These are phyloP conservation scores for Parathielavia appendiculata DNA, from an alignment of 495 filamentous ascomycete species.

Conservation along the genomic window DNA sequence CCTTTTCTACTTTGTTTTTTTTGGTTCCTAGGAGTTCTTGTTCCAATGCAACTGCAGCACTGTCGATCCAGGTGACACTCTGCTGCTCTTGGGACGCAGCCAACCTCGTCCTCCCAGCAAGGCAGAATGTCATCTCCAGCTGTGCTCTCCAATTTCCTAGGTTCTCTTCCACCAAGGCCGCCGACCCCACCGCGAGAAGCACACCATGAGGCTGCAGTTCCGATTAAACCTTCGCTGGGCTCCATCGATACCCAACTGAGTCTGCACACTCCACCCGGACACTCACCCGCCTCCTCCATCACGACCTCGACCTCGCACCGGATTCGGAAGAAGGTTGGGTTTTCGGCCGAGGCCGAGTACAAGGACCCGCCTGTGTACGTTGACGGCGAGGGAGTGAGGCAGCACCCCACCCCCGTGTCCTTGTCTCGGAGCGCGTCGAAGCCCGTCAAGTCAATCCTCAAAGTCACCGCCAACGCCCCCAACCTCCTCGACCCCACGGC, in stretches of 20 bases:
- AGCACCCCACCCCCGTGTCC: conserved; percentile 40
- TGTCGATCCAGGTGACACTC: conserved; percentile 15
- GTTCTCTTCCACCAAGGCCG: conserved; percentile 46
- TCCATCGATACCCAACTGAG: conserved; percentile 33
- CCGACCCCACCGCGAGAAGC: conserved; percentile 52
- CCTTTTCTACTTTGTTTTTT: neutral
- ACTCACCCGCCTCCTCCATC: conserved; percentile 49
- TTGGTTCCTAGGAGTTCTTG: neutral
- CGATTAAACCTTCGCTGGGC: conserved; percentile 23
- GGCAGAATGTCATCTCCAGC: conserved; percentile 47
- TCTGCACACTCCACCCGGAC: conserved; percentile 46
- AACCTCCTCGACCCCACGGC: conserved; percentile 41
- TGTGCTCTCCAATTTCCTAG: conserved; percentile 39
- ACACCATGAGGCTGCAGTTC: conserved; percentile 31
- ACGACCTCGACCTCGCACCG: conserved; percentile 53
- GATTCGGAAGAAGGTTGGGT: conserved; percentile 64
- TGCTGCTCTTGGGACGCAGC: conserved; percentile 17
- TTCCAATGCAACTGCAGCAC: conserved; percentile 8
- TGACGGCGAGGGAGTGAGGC: conserved; percentile 39
- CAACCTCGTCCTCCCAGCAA: conserved; percentile 15
- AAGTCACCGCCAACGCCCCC: conserved; percentile 50
- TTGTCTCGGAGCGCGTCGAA: conserved; percentile 58
- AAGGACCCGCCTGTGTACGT: conserved; percentile 53
- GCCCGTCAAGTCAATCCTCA: conserved; percentile 82
- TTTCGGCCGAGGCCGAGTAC: conserved; percentile 68